Evolutionary conservation across 495 filamentous ascomycete species (phyloP).

Genomic region (Parathielavia appendiculata): DNA sequence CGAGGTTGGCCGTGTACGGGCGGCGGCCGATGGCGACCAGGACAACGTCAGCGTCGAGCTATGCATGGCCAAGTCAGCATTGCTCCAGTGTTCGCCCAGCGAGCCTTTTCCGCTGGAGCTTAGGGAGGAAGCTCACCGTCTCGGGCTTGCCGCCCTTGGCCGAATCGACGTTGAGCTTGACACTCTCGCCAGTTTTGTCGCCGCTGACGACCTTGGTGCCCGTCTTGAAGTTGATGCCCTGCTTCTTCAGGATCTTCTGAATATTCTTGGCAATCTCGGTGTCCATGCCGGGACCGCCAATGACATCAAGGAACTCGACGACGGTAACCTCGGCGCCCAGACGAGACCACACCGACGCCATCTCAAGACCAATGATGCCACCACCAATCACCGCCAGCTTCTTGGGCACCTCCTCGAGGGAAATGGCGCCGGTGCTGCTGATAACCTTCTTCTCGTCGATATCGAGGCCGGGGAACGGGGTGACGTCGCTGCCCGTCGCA

Average conservation of each 20-base stretch:
- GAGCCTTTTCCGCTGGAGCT: too few relatives aligned
- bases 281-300: constrained; percentile 98
- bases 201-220: constrained; percentile 89
- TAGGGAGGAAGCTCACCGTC: constrained; percentile 51
- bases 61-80: not conserved
- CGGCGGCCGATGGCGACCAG: constrained; percentile 94
- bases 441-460: constrained; percentile 97
- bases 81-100: too few relatives aligned
- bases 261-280: constrained; percentile 84
- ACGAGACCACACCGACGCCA: constrained; percentile 96
- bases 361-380: constrained; percentile 98
- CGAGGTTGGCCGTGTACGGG: constrained; percentile 87
- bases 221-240: constrained; percentile 98
- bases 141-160: constrained; percentile 95
- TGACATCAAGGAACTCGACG: constrained; percentile 92
- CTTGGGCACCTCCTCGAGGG: constrained; percentile 85
- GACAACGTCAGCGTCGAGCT: constrained; percentile 94
- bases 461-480: constrained; percentile 90
- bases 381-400: constrained; percentile 97
- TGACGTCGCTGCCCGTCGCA: constrained; percentile 88
- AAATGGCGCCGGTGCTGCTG: constrained; percentile 91
- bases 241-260: constrained; percentile 91
- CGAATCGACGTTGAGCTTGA: constrained; percentile 81
- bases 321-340: constrained; percentile 92
- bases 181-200: constrained; percentile 66